These are phyloP conservation scores for Microsporum audouinii DNA, from an alignment of 2,329 filamentous ascomycete species.

Conservation along the genomic window DNA sequence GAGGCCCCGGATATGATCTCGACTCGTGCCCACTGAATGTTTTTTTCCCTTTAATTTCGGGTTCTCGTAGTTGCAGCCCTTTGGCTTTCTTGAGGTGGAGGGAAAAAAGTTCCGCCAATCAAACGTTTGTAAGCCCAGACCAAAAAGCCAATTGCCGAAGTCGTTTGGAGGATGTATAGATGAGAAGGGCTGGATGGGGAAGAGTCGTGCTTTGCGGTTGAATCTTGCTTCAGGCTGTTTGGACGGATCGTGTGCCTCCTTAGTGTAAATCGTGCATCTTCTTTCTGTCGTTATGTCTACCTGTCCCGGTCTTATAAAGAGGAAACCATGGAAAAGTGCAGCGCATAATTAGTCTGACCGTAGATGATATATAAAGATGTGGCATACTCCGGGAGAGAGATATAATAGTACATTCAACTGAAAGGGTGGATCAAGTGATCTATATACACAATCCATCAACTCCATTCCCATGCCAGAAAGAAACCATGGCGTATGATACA, in stretches of 20 bases:
- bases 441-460: slow-evolving; percentile 10
- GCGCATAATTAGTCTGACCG: neutral
- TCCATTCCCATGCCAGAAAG: slow-evolving; percentile 9
- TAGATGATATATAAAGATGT: neutral
- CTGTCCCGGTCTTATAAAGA: no score
- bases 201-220: neutral
- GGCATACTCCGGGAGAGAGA: neutral
- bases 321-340: neutral
- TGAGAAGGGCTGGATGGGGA: neutral
- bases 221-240: no score
- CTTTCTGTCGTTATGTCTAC: no score
- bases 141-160: neutral
- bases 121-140: neutral
- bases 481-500: slow-evolving; percentile 7
- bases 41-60: neutral
- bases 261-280: no score
- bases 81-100: neutral
- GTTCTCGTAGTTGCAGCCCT: neutral
- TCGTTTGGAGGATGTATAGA: no score
- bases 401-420: slow-evolving; percentile 5
- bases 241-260: no score
- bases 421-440: slow-evolving; percentile 1
- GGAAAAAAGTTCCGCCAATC: neutral
- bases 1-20: neutral
- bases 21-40: neutral